These are phyloP conservation scores for Chaetomiaceae sp. DNA, from an alignment of 2,329 filamentous ascomycete genomes.

Conservation along the genomic window DNA sequence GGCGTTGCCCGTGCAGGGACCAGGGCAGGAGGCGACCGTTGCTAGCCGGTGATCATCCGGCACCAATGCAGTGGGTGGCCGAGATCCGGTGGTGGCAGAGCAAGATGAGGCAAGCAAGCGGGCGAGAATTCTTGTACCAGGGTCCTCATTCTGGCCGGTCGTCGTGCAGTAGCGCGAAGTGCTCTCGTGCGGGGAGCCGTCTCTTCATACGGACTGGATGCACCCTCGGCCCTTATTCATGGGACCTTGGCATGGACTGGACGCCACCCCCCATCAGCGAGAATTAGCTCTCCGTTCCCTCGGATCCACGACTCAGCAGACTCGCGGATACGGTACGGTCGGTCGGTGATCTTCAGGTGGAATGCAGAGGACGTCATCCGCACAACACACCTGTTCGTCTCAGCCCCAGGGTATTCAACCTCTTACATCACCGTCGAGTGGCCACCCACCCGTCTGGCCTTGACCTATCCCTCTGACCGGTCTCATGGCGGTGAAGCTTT, in stretches of 20 bases:
- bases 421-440: too few species aligned
- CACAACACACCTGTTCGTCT: too few species aligned
- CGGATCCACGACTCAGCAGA: neutral
- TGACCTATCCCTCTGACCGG: too few species aligned
- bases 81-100: slow-evolving; percentile 9
- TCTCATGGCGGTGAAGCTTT: neutral
- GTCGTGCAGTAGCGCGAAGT: neutral
- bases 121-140: neutral
- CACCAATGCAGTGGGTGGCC: slow-evolving; percentile 3
- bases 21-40: neutral
- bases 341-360: too few species aligned
- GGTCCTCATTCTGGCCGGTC: neutral
- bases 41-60: neutral
- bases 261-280: too few species aligned
- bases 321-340: neutral
- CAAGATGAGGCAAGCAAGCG: slow-evolving; percentile 13
- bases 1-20: neutral
- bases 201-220: too few species aligned
- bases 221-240: too few species aligned
- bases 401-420: too few species aligned
- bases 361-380: too few species aligned
- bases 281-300: too few species aligned
- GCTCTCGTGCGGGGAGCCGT: neutral
- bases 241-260: too few species aligned
- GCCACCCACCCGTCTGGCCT: too few species aligned